Conservation (phyloP, 495 filamentous ascomycete species). For the Thozetella sp. region DNA sequence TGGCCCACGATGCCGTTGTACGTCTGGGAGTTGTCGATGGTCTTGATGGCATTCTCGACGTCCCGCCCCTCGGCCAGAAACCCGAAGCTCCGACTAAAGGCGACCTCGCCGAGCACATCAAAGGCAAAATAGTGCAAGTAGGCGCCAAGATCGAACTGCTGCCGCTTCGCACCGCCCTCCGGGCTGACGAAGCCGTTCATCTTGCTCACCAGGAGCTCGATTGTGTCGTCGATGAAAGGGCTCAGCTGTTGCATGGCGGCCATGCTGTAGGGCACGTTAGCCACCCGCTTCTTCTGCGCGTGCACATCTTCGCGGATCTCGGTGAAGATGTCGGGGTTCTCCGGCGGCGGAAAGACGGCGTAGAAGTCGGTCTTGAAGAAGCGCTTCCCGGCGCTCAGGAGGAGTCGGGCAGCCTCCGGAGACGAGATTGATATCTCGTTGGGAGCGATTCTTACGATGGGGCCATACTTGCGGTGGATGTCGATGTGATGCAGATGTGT, state of each 20-base stretch:
- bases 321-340: constrained; percentile 63
- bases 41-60: constrained; percentile 55
- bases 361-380: constrained; percentile 61
- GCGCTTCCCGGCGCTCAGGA: constrained; percentile 51
- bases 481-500: constrained; percentile 47
- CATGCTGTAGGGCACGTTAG: constrained; percentile 56
- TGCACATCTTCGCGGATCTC: constrained; percentile 55
- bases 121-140: constrained; percentile 59
- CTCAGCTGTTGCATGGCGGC: constrained; percentile 51
- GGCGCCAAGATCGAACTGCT: constrained; percentile 46
- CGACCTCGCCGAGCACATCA: constrained; percentile 63
- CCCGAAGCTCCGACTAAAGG: constrained; percentile 64
- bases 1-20: constrained; percentile 58
- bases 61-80: constrained; percentile 62
- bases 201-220: constrained; percentile 38
- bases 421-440: constrained; percentile 56
- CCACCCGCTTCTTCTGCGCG: constrained; percentile 57
- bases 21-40: constrained; percentile 53
- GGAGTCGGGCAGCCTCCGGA: constrained; percentile 45
- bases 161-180: constrained; percentile 7
- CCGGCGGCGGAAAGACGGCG: constrained; percentile 54
- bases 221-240: constrained; percentile 48
- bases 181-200: constrained; percentile 31
- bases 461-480: constrained; percentile 54
- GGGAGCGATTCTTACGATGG: constrained; percentile 58